Evolutionary conservation across 23 red algal genomes (phyloP).

Genomic region (Agarophyton chilense): DNA sequence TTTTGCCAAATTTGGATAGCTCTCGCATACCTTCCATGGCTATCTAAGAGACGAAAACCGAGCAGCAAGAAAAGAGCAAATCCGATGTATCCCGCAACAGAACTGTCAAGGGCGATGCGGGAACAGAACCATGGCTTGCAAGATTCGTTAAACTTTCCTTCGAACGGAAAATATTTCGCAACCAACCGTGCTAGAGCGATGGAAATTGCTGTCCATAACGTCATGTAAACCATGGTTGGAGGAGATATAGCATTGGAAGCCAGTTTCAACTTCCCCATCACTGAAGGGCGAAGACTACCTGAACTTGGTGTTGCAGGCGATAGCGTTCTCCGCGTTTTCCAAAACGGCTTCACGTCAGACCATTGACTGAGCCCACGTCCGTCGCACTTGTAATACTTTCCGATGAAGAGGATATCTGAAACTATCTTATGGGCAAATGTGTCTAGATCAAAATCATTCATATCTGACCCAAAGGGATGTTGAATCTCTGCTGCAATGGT

Average conservation of each 20-base stretch:
- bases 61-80: conserved; percentile 49
- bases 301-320: background rate
- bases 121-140: conserved; percentile 31
- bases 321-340: background rate
- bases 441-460: conserved; percentile 47
- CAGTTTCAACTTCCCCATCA: background rate
- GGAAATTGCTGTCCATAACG: background rate
- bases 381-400: background rate
- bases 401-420: background rate
- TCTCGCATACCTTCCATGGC: background rate
- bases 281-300: background rate
- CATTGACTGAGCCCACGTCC: background rate
- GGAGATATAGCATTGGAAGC: background rate
- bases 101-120: conserved; percentile 14
- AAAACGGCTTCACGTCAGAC: background rate
- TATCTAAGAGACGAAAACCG: conserved; percentile 39
- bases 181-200: background rate
- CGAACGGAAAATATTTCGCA: background rate
- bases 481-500: conserved; percentile 33
- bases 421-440: background rate
- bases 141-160: background rate
- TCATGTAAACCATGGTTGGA: background rate
- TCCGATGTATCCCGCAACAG: conserved; percentile 37
- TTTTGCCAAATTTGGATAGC: conserved; percentile 9
- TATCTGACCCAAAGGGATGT: conserved; percentile 29